Evolutionary conservation across 2,329 filamentous ascomycete species (phyloP).

Genomic region (Fusarium nematophilum): DNA sequence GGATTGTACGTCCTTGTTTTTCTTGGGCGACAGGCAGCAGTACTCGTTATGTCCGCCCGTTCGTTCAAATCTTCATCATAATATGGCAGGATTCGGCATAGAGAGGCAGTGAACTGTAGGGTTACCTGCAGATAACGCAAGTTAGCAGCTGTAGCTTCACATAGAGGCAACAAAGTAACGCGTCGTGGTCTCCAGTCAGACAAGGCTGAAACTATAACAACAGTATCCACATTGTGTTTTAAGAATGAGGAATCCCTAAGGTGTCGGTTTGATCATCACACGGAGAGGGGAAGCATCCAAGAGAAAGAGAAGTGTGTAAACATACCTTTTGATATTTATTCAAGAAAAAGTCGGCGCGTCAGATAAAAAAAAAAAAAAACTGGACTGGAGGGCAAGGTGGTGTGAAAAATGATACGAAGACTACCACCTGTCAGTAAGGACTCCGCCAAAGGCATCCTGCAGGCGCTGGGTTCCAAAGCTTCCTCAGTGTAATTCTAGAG

Average conservation of each 20-base stretch:
- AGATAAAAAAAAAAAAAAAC: no score
- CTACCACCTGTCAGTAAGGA: conserved; percentile 32
- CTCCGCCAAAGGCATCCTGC: conserved; percentile 10
- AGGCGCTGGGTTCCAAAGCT: conserved; percentile 38
- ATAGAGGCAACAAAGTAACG: conserved; percentile 32
- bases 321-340: conserved; percentile 61
- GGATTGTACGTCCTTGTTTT: conserved; percentile 72
- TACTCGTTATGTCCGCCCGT: conserved; percentile 76
- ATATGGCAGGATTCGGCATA: conserved; percentile 42
- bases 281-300: conserved; percentile 44
- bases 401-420: conserved; percentile 9
- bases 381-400: no score
- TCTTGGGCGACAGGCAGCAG: conserved; percentile 58
- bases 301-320: conserved; percentile 32
- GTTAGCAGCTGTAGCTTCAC: conserved; percentile 51
- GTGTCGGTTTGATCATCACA: conserved; percentile 72
- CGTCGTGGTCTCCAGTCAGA: conserved; percentile 63
- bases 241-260: conserved; percentile 76
- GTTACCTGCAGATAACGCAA: conserved; percentile 56
- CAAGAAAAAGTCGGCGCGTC: conserved; percentile 13
- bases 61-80: conserved; percentile 76
- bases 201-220: conserved; percentile 75
- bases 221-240: conserved; percentile 73
- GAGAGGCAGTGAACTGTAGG: conserved; percentile 13
- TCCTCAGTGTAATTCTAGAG: conserved; percentile 69